phyloP scores from a whole-genome alignment of 73 alveolate species.

The Paramecium biaurelia region DNA sequence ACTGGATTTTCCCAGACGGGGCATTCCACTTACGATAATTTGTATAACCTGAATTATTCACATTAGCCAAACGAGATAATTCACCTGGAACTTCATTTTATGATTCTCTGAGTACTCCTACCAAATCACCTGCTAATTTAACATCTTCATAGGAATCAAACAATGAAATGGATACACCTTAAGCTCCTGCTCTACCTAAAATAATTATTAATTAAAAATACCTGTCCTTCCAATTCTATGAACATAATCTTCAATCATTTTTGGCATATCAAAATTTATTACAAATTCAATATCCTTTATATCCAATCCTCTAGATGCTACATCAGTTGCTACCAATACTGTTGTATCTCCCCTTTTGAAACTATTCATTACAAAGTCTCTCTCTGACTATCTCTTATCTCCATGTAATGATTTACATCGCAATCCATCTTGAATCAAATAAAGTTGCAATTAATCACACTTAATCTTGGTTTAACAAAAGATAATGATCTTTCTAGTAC shows the following conservation, averaged over 20 bases:
- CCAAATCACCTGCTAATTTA: conserved; percentile 44
- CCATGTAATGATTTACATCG: conserved; percentile 83
- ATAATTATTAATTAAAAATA: background rate
- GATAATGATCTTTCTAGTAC: conserved; percentile 69
- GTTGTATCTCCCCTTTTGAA: conserved; percentile 71
- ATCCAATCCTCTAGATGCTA: conserved; percentile 94
- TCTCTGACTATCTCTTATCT: conserved; percentile 75
- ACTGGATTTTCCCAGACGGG: background rate
- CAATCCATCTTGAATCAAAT: conserved; percentile 63
- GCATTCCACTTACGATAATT: conserved; percentile 45
- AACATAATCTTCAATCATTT: conserved; percentile 83
- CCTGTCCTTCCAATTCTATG: conserved; percentile 95
- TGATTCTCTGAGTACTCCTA: conserved; percentile 17
- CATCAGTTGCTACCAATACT: conserved; percentile 90
- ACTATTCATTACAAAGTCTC: conserved; percentile 74
- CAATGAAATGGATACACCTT: conserved; percentile 79
- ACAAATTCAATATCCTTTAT: conserved; percentile 82
- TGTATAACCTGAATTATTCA: background rate
- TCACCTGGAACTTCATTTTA: background rate
- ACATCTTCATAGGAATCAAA: conserved; percentile 45
- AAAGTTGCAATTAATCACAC: conserved; percentile 78
- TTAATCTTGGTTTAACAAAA: conserved; percentile 80
- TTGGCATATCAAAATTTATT: conserved; percentile 82
- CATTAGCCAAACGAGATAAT: background rate
- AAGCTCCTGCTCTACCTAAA: conserved; percentile 81